Base-by-base conservation (phyloP, 352 stramenopile genomes). In the Phytophthora pluvialis region DNA sequence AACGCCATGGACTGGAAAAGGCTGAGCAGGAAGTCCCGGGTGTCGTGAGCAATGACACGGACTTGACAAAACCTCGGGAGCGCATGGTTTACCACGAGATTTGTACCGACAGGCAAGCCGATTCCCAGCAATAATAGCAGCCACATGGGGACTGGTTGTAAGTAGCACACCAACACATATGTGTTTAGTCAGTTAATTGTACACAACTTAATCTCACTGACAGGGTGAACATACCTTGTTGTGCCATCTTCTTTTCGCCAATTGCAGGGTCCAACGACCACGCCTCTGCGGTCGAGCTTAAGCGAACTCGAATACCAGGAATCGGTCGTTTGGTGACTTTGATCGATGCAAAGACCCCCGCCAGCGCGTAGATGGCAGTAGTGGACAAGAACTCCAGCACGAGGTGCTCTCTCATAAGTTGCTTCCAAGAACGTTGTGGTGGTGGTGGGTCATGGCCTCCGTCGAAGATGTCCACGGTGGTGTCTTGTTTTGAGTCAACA, bases 21-120 rank as follows among this genome's bases (percentile, higher is more conserved):
- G 52, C 72, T 89, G 16, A 95, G 63, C 42, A 91, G 47, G 43
- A 95, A 93, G 57, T 93, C 84, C 3, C 86, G 81, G 5, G 83
- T 89, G 64, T 95, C 84, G 64, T 93, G 78, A 8, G 66, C 65
- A 40, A 93, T 90, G 7, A 86, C 43, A 13, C 73, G 81, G 7
- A 87, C 62, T 29, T 76, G 61, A 29, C 79, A 77, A 32, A 83
- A 66, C 21, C 51, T 67, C 3, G 83, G 83, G 13, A 90, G 70
- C 42, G 79, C 64, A 61, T 78, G 90, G 69, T 89, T 90, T 16
- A 94, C 39, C 1, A 80, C 44, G 16, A 90, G 36, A 36, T 91
- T 90, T 25, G 58, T 73, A 25, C 72, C 32, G 12, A 90, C 65
- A n/a, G 85, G 81, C 1, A 89, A 47, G 3, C 18, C 47, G 26